Evolutionary conservation across 108 stramenopile species (phyloP).

Genomic region (Fragilaria radians): DNA sequence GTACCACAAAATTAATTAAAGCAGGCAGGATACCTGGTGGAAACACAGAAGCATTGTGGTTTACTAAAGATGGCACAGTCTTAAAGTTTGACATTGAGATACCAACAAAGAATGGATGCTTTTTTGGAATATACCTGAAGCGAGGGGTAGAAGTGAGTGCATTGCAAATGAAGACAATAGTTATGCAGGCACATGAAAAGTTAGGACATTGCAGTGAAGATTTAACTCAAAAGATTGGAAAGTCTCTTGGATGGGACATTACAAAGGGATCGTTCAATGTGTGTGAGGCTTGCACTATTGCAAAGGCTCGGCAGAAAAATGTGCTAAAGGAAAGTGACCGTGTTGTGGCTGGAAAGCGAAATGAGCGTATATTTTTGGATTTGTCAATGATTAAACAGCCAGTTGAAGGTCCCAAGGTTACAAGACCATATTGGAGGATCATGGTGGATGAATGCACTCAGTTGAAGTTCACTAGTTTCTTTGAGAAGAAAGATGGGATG

Average conservation of each 20-base stretch:
- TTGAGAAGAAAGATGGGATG: constrained; percentile 9
- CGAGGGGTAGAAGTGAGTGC: background rate
- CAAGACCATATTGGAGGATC: background rate
- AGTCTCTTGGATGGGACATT: too few species aligned
- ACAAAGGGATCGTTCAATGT: too few species aligned
- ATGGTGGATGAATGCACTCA: constrained; percentile 14
- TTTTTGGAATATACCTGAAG: constrained; percentile 17
- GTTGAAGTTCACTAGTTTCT: too few species aligned
- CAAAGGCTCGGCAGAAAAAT: constrained; percentile 24
- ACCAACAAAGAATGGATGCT: constrained; percentile 7
- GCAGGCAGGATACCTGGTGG: constrained; percentile 29
- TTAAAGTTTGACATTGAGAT: constrained; percentile 32
- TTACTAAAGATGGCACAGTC: constrained; percentile 11
- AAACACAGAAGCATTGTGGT: constrained; percentile 9
- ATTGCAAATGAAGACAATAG: too few species aligned
- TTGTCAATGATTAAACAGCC: too few species aligned
- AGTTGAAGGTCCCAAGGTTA: constrained; percentile 9
- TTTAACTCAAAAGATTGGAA: constrained; percentile 6
- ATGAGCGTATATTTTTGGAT: constrained; percentile 12
- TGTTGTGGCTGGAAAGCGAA: background rate
- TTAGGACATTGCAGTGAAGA: constrained; percentile 19
- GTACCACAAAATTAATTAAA: constrained; percentile 7
- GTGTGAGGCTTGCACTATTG: too few species aligned
- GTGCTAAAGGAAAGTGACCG: background rate
- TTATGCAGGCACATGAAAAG: constrained; percentile 16